Evolutionary conservation across 768 basidiomycete genomes (phyloP).

Genomic region (Inosperma sp.): DNA sequence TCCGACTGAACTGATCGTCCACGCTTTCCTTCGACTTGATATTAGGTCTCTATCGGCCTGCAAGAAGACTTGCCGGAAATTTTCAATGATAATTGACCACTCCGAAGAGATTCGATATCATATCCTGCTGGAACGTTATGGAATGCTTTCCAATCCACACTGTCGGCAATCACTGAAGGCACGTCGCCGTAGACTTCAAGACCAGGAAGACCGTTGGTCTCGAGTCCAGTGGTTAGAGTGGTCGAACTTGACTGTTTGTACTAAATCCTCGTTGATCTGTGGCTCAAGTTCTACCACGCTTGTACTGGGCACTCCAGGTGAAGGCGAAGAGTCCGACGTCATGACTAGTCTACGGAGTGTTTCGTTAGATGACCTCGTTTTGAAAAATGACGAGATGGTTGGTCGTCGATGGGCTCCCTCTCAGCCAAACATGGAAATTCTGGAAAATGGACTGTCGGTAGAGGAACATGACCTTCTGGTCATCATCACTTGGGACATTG

Average conservation of each 20-base stretch:
- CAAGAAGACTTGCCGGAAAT: no score
- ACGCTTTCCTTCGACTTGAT: no score
- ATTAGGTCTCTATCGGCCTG: no score
- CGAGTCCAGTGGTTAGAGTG: not conserved
- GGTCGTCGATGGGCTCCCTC: not conserved
- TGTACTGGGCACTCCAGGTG: not conserved
- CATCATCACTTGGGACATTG: not conserved
- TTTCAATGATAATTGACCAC: no score
- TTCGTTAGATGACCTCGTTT: not conserved
- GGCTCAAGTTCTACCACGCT: not conserved
- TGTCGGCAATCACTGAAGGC: no score
- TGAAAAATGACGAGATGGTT: not conserved
- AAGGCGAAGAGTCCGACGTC: not conserved
- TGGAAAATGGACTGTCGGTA: not conserved
- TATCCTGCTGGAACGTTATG: no score
- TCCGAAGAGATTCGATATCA: no score
- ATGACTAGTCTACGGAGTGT: not conserved
- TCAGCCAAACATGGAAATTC: not conserved
- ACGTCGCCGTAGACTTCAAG: no score
- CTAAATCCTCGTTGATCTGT: not conserved
- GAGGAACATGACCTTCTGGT: not conserved
- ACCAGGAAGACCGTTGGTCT: not conserved
- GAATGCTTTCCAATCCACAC: no score
- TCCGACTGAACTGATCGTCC: no score
- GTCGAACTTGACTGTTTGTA: not conserved